Percentiles rank a stretch among this genome's conserved stretches.
Evolutionary conservation across 495 filamentous ascomycete species (phyloP).

Genomic region (Talaromyces stipitatus): DNA sequence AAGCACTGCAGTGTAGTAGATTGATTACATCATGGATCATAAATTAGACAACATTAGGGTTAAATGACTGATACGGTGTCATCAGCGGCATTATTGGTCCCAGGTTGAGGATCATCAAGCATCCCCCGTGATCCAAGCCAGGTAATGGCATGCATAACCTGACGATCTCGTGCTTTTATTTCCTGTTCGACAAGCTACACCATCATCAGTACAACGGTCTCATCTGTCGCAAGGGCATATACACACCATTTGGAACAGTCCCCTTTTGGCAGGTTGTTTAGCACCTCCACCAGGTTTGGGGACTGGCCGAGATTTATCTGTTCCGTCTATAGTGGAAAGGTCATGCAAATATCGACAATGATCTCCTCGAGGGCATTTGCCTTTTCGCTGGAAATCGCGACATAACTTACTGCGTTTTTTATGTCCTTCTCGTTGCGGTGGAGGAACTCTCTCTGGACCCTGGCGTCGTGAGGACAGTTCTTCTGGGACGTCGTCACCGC

Average conservation of each 20-base stretch:
- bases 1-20: no score
- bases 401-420: conserved; percentile 25
- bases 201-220: conserved; percentile 9
- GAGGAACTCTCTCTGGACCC: conserved; percentile 33
- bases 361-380: conserved; percentile 37
- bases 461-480: conserved; percentile 30
- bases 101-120: conserved; percentile 11
- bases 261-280: conserved; percentile 26
- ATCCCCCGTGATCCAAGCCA: conserved; percentile 37
- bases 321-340: conserved; percentile 11
- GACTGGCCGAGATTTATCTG: conserved; percentile 1
- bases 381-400: conserved; percentile 37
- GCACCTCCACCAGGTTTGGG: conserved; percentile 26
- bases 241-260: conserved; percentile 45
- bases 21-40: no score
- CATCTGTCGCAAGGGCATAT: not conserved
- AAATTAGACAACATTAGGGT: no score
- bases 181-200: conserved; percentile 40
- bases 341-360: conserved; percentile 42
- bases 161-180: conserved; percentile 34
- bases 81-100: no score
- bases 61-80: not conserved
- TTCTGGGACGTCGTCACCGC: conserved; percentile 36
- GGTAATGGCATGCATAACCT: conserved; percentile 35
- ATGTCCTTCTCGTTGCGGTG: conserved; percentile 33